phyloP scores from a whole-genome alignment of 306 rosid genomes.

The Cicer judaicum region DNA sequence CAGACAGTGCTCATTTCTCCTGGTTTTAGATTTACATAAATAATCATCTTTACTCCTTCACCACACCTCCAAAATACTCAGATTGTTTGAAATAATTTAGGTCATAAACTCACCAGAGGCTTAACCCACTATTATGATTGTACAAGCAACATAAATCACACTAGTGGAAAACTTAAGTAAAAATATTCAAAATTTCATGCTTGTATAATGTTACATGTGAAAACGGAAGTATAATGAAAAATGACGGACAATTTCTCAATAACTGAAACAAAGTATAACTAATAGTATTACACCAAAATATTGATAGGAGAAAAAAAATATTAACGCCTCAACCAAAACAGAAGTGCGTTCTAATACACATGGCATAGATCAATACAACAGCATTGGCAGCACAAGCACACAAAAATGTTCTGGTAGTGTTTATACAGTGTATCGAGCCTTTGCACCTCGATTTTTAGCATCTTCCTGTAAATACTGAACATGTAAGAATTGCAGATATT shows the following conservation, averaged over 20 bases:
- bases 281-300: slow-evolving; percentile 35
- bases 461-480: slow-evolving; percentile 72
- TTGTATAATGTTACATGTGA: not conserved
- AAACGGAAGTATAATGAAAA: slow-evolving; percentile 27
- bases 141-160: slow-evolving; percentile 2
- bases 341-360: slow-evolving; percentile 24
- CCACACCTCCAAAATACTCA: not conserved
- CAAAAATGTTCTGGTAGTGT: slow-evolving; percentile 34
- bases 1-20: not conserved
- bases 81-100: not conserved
- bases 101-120: not conserved
- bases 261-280: not conserved
- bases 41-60: not conserved
- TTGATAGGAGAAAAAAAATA: not conserved
- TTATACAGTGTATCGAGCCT: slow-evolving; percentile 74
- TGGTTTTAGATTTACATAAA: not conserved
- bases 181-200: slow-evolving; percentile 22
- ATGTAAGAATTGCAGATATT: slow-evolving; percentile 41
- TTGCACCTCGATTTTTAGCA: slow-evolving; percentile 66
- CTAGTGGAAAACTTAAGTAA: not conserved
- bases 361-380: slow-evolving; percentile 28
- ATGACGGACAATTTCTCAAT: slow-evolving; percentile 23
- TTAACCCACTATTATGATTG: slow-evolving; percentile 6
- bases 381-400: slow-evolving; percentile 33
- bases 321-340: slow-evolving; percentile 24